These are phyloP conservation scores for Centella asiatica DNA, from an alignment of 129 eudicot species.

Conservation along the genomic window DNA sequence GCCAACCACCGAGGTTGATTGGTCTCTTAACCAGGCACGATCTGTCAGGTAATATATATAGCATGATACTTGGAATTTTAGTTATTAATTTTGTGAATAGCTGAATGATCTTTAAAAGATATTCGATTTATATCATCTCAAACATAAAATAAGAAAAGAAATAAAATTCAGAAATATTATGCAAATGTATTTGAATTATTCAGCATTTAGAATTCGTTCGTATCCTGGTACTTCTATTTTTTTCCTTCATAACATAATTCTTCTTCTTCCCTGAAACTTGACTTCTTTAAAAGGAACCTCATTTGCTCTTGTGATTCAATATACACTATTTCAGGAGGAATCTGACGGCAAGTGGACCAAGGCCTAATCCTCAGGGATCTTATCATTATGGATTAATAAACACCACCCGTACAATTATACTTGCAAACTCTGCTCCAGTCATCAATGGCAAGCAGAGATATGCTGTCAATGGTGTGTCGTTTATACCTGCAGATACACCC, in stretches of 20 bases:
- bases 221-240: too few species aligned
- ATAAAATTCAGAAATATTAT: too few species aligned
- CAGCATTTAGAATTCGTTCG: too few species aligned
- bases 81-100: too few species aligned
- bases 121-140: too few species aligned
- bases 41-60: slow-evolving; percentile 62
- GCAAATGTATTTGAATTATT: neutral
- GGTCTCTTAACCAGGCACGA: slow-evolving; percentile 68
- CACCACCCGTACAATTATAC: slow-evolving; percentile 50
- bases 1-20: slow-evolving; percentile 45
- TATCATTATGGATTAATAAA: slow-evolving; percentile 66
- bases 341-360: slow-evolving; percentile 71
- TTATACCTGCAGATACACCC: slow-evolving; percentile 48
- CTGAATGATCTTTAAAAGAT: too few species aligned
- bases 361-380: slow-evolving; percentile 80
- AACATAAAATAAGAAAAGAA: too few species aligned
- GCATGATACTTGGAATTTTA: too few species aligned
- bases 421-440: slow-evolving; percentile 51
- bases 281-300: too few species aligned
- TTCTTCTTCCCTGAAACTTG: too few species aligned
- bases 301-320: neutral
- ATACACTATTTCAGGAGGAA: slow-evolving; percentile 36
- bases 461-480: slow-evolving; percentile 60
- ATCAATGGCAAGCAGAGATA: slow-evolving; percentile 54
- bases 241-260: too few species aligned